These are phyloP conservation scores for Heterobasidion irregulare DNA, from an alignment of 1,284 basidiomycete genomes.

Conservation along the genomic window DNA sequence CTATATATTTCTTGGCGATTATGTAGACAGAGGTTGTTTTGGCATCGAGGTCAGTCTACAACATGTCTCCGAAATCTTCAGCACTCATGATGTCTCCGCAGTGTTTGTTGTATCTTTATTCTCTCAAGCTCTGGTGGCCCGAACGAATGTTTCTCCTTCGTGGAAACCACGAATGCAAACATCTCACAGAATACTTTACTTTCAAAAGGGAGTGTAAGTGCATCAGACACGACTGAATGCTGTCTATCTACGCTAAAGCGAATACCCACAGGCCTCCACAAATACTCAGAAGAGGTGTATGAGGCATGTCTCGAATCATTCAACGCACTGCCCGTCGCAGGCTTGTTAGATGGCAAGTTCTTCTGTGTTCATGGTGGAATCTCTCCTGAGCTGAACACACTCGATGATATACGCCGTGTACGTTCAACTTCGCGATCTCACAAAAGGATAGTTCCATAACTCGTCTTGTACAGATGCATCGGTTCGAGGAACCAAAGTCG, in stretches of 20 bases:
- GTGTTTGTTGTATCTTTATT: slow-evolving; percentile 86
- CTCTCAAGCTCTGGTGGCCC: slow-evolving; percentile 93
- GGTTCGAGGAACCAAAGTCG: slow-evolving; percentile 92
- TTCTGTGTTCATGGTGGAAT: slow-evolving; percentile 98
- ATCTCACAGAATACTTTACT: slow-evolving; percentile 95
- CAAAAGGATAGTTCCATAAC: not conserved
- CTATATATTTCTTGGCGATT: slow-evolving; percentile 97
- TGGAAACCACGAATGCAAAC: slow-evolving; percentile 97
- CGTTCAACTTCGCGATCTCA: slow-evolving; percentile 18
- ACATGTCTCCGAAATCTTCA: not conserved
- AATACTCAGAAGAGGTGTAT: slow-evolving; percentile 83
- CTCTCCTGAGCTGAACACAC: slow-evolving; percentile 79
- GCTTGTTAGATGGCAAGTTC: slow-evolving; percentile 94
- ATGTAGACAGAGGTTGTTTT: slow-evolving; percentile 96
- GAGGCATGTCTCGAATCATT: slow-evolving; percentile 91
- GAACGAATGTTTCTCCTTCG: slow-evolving; percentile 85
- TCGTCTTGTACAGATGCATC: slow-evolving; percentile 54
- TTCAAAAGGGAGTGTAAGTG: slow-evolving; percentile 88
- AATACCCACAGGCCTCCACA: slow-evolving; percentile 70
- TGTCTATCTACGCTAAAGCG: not conserved
- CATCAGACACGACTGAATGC: not conserved
- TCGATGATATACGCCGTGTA: slow-evolving; percentile 77
- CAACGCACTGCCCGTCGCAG: slow-evolving; percentile 85
- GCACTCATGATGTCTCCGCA: slow-evolving; percentile 19
- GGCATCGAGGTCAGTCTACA: slow-evolving; percentile 73